Evolutionary conservation across 2,329 filamentous ascomycete genomes (phyloP), one percentile per base, ranked within the genome.

Genomic region (Colletotrichum cuscutae): DNA sequence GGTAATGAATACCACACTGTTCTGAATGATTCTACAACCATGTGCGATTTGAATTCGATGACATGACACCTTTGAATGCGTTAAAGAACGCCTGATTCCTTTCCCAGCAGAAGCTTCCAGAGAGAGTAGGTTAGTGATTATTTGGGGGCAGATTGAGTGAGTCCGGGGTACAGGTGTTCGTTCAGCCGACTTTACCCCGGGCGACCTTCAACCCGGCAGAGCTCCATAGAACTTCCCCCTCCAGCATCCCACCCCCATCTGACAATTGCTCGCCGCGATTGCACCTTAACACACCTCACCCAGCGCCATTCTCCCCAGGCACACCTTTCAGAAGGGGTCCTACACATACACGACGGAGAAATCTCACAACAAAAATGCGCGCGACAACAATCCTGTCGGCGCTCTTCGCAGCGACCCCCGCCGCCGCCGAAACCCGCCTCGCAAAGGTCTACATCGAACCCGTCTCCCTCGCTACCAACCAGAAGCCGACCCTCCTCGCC

Each of bases 361-460:
- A 13, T 11, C 7, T 22, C 24, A 9, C 19, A 13, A 22, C 67
- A 69, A 77, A 32, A 53, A 89, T 89, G 87, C 85, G 82, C 76
- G 75, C 82, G 74, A 73, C 81, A 22, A 78, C 82, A 15, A 59
- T 87, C 49, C 58, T 88, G 59, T 81, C 84, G 32, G 80, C 83
- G 62, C 78, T 89, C n/a, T 81, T 83, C 75, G 83, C 83, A 72
- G 82, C 84, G 19, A 78, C 83, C 46, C 76, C 85, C 56, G 83
- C 82, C 72, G 77, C 76, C 49, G 83, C 84, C 71, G 76, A 82
- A 54, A 82, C 84, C 54, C 84, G 84, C 72, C 87, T 84, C 37
- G 86, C 86, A 37, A 81, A 88, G 71, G 82, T 91, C 81, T 89
- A 87, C 83, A 82, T 90, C 76, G 88, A 91, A 74, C 85, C 88